phyloP scores from a whole-genome alignment of 106 monocot species.

The Dendrobium nobile region DNA sequence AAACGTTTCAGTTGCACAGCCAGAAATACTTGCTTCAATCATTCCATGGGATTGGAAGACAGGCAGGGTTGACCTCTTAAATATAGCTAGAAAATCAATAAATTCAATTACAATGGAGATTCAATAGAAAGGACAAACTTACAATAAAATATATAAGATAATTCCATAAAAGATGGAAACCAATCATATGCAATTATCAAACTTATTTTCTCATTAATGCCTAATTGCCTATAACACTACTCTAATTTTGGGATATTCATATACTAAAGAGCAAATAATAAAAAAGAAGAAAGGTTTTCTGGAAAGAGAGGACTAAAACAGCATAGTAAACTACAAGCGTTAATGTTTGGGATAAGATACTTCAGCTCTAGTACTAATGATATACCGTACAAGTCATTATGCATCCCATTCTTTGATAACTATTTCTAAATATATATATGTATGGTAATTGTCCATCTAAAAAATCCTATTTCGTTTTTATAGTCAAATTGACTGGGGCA shows the following conservation, averaged over 20 bases:
- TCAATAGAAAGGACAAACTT: not conserved
- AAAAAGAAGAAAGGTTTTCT: not conserved
- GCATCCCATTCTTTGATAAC: not conserved
- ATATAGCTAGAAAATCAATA: slow-evolving; percentile 51
- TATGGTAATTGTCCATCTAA: not conserved
- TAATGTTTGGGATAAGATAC: not conserved
- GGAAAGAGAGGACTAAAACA: not conserved
- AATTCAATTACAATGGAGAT: not conserved
- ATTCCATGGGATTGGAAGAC: slow-evolving; percentile 84
- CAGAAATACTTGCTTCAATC: slow-evolving; percentile 83
- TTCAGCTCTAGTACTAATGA: not conserved
- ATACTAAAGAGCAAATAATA: not conserved
- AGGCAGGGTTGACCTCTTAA: slow-evolving; percentile 87
- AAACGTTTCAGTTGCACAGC: slow-evolving; percentile 95
- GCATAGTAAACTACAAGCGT: not conserved
- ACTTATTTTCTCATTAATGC: not conserved
- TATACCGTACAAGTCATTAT: not conserved
- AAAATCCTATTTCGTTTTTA: not conserved
- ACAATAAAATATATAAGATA: not conserved
- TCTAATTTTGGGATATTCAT: not conserved
- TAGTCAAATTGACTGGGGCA: not conserved
- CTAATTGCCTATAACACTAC: not conserved
- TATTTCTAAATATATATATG: not conserved
- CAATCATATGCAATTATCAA: not conserved
- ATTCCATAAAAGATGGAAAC: not conserved